Evolutionary conservation across 176 grass and related monocot species (phyloP), one percentile per base, ranked within the genome.

Genomic region (Bonia amplexicaulis): DNA sequence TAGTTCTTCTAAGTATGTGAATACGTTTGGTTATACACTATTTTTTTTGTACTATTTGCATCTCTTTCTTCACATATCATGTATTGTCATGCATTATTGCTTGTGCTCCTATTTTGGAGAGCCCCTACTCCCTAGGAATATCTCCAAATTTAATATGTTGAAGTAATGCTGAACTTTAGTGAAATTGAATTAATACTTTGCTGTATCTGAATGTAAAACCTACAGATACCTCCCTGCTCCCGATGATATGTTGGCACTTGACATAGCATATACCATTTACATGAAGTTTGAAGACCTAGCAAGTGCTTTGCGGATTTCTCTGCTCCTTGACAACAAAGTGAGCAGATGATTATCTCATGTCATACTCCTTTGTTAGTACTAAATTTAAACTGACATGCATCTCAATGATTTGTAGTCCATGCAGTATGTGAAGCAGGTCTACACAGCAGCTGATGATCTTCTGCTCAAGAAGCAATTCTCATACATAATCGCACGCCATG

Each of bases 361-460:
- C 4, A 47, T 82, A 55, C 35, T 45, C 22, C 16, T 87, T 79
- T 19, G 17, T 75, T 29, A 75, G 20, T 71, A 82, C 41, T 54
- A 75, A 77, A 53, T 81, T 31, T 44, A 4, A 59, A 61, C 62
- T 86, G 39, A 85, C 47, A 73, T 25, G 25, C 19, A 45, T 76
- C 88, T 19, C 45, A 23, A 65, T 87, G 11, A 65, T 72, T 80
- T 63, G 13, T n/a, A 92, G 90, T 78, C 69, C 22, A 41, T 69
- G 79, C 96, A 96, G 84, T 94, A 91, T 86, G 90, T 99, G 75
- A 99, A 96, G 86, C 96, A 96, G 73, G 84, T 99, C 40, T 99
- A 90, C 73, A 92, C 93, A 41, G 79, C 90, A 71, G 94, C 91
- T 40, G 90, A 95, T 23, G 90, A 96, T 88, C 79, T 94, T 81